Evolutionary conservation across 129 eudicot genomes (phyloP), one percentile per base, ranked within the genome.

Genomic region (carrot (Daucus carota)): DNA sequence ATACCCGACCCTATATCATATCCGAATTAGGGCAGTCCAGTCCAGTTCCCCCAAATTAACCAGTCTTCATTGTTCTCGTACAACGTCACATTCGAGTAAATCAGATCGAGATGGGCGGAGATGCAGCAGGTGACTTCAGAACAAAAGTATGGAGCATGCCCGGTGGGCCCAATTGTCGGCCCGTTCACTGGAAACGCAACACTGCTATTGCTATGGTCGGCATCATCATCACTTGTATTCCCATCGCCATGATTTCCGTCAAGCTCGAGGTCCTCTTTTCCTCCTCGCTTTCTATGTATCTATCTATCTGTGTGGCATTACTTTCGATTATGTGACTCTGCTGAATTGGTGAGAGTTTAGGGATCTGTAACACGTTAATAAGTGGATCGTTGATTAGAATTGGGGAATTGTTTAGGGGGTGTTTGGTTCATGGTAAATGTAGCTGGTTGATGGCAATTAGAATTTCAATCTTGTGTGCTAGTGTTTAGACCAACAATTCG

Each of bases 171-270:
- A 45, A 90, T 87, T 93, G 98, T 50, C 86, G 98, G 47, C 98
- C 98, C 63, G 59, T 74, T 48, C 98, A 94, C 88, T 94, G 98
- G 98, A 87, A 85, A 80, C 97, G 98, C 83, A 94, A 94, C 88
- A 94, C 98, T 32, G 98, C 98, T 44, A 44, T 94, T 74, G 98
- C 98, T 46, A 86, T 94, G 88, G 74, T 74, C 67, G 98, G 98
- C 45, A 83, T 91, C 80, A 80, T 94, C 78, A 92, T 94, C 72
- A 79, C 91, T 73, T 94, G 98, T 57, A 92, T 94, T 75, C 98
- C 98, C 76, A 86, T 94, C 86, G 97, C 97, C 76, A 86, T 91
- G 90, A 87, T 86, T 84, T 94, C 98, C 1, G 98, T 91, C 20
- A 79, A 91, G 70, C 98, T 94, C 74, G 98, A 94, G 98, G 98